Evolutionary conservation across 768 basidiomycete species (phyloP).

Genomic region (Pulveroboletus sp.): DNA sequence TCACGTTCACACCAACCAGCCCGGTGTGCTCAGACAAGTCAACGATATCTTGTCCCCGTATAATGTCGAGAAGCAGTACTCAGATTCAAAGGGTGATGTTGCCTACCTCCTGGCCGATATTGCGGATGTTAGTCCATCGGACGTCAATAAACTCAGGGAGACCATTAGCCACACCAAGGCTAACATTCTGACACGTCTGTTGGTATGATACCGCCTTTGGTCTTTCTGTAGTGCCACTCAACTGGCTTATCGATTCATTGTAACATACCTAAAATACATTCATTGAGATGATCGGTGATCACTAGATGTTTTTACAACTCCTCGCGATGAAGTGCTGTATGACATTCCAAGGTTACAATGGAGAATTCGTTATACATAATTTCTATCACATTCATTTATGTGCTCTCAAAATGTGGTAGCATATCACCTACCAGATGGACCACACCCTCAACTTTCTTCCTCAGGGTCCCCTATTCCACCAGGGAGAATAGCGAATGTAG

Average conservation of each 20-base stretch:
- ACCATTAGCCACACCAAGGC: constrained; percentile 75
- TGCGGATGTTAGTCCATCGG: constrained; percentile 77
- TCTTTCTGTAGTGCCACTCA: constrained; percentile 41
- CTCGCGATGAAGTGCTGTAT: too few relatives aligned
- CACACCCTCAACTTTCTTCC: constrained; percentile 61
- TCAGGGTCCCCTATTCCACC: constrained; percentile 95
- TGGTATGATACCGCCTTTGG: constrained; percentile 46
- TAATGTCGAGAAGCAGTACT: constrained; percentile 99
- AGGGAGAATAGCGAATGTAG: constrained; percentile 87
- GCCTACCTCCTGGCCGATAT: constrained; percentile 99
- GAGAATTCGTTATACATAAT: constrained; percentile 7
- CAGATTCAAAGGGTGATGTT: constrained; percentile 92
- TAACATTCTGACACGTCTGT: constrained; percentile 87
- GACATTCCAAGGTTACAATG: constrained; percentile 10
- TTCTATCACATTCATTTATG: constrained; percentile 4
- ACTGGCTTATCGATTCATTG: constrained; percentile 37
- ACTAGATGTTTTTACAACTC: background rate
- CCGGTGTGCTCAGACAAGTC: constrained; percentile 91
- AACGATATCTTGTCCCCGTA: constrained; percentile 92
- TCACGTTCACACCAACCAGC: constrained; percentile 93
- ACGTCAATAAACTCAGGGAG: constrained; percentile 76
- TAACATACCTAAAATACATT: constrained; percentile 14
- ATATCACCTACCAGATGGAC: background rate
- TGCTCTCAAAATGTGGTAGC: background rate
- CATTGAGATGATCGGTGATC: background rate